Evolutionary conservation across 345 rosid species (phyloP).

Genomic region (Euphorbia pulcherrima): DNA sequence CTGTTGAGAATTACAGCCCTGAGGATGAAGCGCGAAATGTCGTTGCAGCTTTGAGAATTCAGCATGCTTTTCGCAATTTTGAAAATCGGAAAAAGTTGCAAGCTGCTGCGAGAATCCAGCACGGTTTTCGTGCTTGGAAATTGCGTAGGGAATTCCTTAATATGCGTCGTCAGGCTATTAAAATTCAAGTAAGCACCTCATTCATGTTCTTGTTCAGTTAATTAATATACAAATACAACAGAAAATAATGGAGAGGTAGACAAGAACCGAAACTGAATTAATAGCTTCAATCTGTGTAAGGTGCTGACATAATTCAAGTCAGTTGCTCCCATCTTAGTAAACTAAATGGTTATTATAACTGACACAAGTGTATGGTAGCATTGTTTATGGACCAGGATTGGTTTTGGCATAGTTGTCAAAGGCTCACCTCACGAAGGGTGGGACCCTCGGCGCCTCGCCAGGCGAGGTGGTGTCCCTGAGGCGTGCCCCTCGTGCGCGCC

Average conservation of each 20-base stretch:
- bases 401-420: too few species aligned
- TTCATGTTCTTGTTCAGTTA: constrained; percentile 3
- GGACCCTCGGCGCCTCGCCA: too few species aligned
- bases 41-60: constrained; percentile 91
- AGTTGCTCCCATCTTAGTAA: not conserved
- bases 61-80: constrained; percentile 78
- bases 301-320: not conserved
- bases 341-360: not conserved
- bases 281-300: not conserved
- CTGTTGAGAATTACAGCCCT: constrained; percentile 37
- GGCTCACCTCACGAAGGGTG: too few species aligned
- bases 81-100: constrained; percentile 64
- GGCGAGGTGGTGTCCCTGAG: too few species aligned
- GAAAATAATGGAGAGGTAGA: not conserved
- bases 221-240: not conserved
- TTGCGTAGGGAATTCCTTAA: constrained; percentile 60
- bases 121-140: constrained; percentile 88
- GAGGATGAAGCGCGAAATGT: constrained; percentile 70
- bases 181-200: constrained; percentile 65
- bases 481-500: too few species aligned
- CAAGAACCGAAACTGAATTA: not conserved
- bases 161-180: constrained; percentile 68
- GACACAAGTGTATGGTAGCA: not conserved
- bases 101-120: constrained; percentile 80
- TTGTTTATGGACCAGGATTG: not conserved